Evolutionary conservation across 2,329 filamentous ascomycete genomes (phyloP).

Genomic region (Onygena corvina): DNA sequence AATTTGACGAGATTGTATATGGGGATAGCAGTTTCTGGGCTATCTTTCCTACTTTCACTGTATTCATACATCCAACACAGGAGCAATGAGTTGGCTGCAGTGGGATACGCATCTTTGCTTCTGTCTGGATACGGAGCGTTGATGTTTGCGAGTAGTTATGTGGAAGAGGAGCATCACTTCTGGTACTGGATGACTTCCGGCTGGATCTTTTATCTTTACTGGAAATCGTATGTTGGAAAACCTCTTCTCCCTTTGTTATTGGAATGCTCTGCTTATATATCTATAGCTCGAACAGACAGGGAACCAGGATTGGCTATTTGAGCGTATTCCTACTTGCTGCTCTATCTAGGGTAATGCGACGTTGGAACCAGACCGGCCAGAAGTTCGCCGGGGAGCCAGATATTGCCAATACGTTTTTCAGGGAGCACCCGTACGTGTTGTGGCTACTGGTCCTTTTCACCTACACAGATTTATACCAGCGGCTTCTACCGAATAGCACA

Average conservation of each 20-base stretch:
- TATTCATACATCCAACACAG: constrained; percentile 19
- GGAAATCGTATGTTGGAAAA: constrained; percentile 22
- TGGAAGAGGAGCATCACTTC: constrained; percentile 96
- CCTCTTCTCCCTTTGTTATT: neutral
- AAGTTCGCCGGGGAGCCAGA: constrained; percentile 89
- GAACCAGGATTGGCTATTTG: constrained; percentile 13
- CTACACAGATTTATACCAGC: constrained; percentile 50
- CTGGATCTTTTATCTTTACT: constrained; percentile 39
- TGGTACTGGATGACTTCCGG: constrained; percentile 75
- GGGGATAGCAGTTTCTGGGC: constrained; percentile 27
- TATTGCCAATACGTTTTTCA: constrained; percentile 61
- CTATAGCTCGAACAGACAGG: neutral
- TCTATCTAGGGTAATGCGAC: constrained; percentile 54
- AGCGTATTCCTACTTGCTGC: constrained; percentile 41
- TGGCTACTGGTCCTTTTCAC: constrained; percentile 61
- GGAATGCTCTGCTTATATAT: neutral
- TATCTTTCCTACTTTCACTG: constrained; percentile 34
- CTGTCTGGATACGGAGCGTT: constrained; percentile 60
- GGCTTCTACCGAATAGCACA: constrained; percentile 23
- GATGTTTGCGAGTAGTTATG: constrained; percentile 97
- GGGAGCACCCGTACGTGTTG: constrained; percentile 51
- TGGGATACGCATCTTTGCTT: constrained; percentile 27
- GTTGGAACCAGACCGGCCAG: constrained; percentile 96
- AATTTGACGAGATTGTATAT: constrained; percentile 45
- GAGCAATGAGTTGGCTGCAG: neutral